Conservation (phyloP, 164 flowering plant species). For the Vitis amurensis region DNA sequence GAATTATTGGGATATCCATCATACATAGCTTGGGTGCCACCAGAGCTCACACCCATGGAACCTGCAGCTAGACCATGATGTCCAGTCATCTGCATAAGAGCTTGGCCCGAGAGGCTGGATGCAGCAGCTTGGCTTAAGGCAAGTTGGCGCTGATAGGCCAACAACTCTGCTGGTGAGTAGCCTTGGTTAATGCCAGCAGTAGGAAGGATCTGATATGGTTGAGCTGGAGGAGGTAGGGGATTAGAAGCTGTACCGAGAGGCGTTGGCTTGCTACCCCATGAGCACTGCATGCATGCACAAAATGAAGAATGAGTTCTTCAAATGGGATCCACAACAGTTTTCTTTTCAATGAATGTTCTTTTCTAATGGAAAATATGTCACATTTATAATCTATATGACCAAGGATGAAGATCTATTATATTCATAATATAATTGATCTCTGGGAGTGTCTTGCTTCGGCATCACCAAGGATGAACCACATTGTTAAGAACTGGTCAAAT, state of each 20-base stretch:
- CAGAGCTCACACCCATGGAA: conserved; percentile 5
- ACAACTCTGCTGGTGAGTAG: background rate
- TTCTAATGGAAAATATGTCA: no score
- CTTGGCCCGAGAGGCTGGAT: conserved; percentile 8
- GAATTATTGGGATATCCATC: conserved; percentile 11
- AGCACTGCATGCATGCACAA: conserved; percentile 57
- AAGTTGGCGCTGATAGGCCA: background rate
- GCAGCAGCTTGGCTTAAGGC: conserved; percentile 6
- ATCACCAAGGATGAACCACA: no score
- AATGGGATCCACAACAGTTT: no score
- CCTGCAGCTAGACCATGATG: conserved; percentile 12
- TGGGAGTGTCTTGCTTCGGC: no score
- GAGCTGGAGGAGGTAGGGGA: conserved; percentile 91
- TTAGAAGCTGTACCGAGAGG: conserved; percentile 89
- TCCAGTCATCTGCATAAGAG: conserved; percentile 10
- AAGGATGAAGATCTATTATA: no score
- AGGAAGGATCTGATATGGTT: background rate
- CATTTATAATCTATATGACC: no score
- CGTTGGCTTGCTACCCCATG: conserved; percentile 99
- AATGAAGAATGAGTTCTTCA: background rate
- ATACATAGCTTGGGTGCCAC: conserved; percentile 9
- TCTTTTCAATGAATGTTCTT: no score
- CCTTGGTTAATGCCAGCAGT: conserved; percentile 6
- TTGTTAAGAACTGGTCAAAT: no score
- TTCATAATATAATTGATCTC: no score